These are phyloP conservation scores for Phytophthora cryptogea DNA, from an alignment of 352 stramenopile species.

Conservation along the genomic window DNA sequence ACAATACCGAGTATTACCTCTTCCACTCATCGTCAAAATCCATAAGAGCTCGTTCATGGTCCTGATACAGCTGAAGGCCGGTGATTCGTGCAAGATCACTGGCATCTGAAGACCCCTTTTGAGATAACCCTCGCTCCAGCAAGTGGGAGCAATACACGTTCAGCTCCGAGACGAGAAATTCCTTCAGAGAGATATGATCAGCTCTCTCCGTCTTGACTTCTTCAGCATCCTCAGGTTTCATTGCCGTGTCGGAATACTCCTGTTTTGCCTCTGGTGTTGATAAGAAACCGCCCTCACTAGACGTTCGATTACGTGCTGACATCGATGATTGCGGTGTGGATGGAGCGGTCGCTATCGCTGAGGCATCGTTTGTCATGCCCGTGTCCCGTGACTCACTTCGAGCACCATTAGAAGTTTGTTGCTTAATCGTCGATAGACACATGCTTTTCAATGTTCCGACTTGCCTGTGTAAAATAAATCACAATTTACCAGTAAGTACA, in stretches of 20 bases:
- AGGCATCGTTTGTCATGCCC: constrained; percentile 4
- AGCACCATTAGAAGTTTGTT: constrained; percentile 9
- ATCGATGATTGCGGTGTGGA: constrained; percentile 30
- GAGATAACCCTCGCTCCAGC: constrained; percentile 13
- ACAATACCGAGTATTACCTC: constrained; percentile 30
- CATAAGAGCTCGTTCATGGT: constrained; percentile 51
- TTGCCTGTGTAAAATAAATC: constrained; percentile 21
- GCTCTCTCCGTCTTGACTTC: constrained; percentile 28
- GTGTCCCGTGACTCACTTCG: constrained; percentile 1
- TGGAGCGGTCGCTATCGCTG: neutral
- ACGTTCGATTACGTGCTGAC: constrained; percentile 25
- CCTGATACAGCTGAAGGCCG: constrained; percentile 48
- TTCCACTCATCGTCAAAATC: constrained; percentile 62
- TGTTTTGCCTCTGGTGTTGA: constrained; percentile 29
- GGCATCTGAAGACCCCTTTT: constrained; percentile 17
- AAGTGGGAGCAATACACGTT: constrained; percentile 48
- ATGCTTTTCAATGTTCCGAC: constrained; percentile 38
- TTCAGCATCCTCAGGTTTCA: constrained; percentile 23
- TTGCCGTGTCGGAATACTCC: constrained; percentile 4
- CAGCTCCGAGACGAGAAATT: constrained; percentile 55
- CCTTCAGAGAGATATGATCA: constrained; percentile 49
- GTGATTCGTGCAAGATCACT: constrained; percentile 41
- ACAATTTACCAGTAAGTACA: constrained; percentile 10
- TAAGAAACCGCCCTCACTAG: constrained; percentile 26
- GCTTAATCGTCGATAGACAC: constrained; percentile 27